Evolutionary conservation across 2,329 filamentous ascomycete genomes (phyloP), one percentile per base, ranked within the genome.

Genomic region (Zymoseptoria tritici): DNA sequence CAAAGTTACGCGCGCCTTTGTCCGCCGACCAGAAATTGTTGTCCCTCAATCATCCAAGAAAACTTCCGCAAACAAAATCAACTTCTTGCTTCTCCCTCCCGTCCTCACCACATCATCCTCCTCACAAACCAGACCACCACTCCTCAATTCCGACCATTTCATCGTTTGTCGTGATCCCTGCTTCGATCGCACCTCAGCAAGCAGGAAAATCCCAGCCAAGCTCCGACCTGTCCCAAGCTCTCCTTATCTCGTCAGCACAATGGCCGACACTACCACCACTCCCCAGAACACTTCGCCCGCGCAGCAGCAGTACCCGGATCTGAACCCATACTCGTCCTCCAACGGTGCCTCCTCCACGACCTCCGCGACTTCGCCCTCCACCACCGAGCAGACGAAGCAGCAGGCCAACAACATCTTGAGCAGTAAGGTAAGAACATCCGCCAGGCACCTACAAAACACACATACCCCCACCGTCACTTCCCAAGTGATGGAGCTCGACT

Each of bases 351-450:
- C 59, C 7, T 36, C 56, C 46, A 20, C 49, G 1, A 29, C 26
- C 2, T 29, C 26, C 26, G 9, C 26, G 26, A 29, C 26, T 29
- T 29, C 26, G n/a, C 16, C 36, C 36, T 46, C 36, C 36, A 46
- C 36, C 36, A 46, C 36, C 36, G 36, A 46, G 36, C 36, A 16
- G 36, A n/a, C 36, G 13, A 46, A 6, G 42, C 65, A 70, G 65
- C 69, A 69, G 60, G 64, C 71, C 56, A 74, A 75, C 68, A 71
- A 74, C 70, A 70, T 77, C 60, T 55, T 75, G 54, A 71, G 72
- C 67, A 73, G 77, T 79, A 70, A 78, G 77, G 77, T 78, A 70
- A 61, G 77, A 63, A 67, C 64, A 65, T 46, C 53, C 20, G 6
- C n/a, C 16, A 26, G 50, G 11, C 36, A 46, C 16, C 36, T 29